Conservation (phyloP, 352 stramenopile species). For the Hyaloperonospora brassicae region DNA sequence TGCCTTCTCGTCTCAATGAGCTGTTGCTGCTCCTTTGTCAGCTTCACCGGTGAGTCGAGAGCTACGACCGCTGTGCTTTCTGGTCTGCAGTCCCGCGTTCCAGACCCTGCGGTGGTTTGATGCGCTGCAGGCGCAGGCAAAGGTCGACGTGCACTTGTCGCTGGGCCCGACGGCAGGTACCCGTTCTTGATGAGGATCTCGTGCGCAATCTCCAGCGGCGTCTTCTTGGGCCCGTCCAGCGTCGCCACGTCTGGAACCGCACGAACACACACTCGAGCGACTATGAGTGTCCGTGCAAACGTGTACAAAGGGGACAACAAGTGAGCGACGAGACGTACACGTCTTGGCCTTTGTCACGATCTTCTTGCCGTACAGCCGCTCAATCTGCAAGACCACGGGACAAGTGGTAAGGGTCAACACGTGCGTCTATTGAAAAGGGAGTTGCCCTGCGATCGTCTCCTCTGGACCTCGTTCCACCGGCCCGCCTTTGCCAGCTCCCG, state of each 20-base stretch:
- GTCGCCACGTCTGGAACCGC: conserved; percentile 41
- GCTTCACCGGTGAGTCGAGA: conserved; percentile 25
- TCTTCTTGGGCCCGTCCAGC: conserved; percentile 32
- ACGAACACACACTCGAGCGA: neutral
- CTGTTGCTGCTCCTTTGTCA: conserved; percentile 48
- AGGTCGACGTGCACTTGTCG: neutral
- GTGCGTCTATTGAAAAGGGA: neutral
- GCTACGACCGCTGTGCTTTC: too few relatives aligned
- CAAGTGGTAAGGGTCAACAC: neutral
- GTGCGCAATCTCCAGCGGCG: conserved; percentile 49
- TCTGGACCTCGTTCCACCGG: conserved; percentile 42
- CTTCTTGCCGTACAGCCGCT: conserved; percentile 54
- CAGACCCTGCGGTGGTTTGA: neutral
- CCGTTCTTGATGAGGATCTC: conserved; percentile 63
- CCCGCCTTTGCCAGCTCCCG: conserved; percentile 47
- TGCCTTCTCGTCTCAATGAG: conserved; percentile 46
- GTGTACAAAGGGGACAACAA: too few relatives aligned
- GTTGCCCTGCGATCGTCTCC: neutral
- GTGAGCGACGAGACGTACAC: conserved; percentile 28
- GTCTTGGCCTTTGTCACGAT: conserved; percentile 57
- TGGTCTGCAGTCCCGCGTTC: neutral
- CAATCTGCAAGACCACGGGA: conserved; percentile 48
- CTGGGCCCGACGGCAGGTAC: conserved; percentile 19
- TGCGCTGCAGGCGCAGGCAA: neutral
- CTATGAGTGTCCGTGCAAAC: neutral